Evolutionary conservation across 2,329 filamentous ascomycete species (phyloP), one percentile per base, ranked within the genome.

Genomic region (Fusarium sp.): DNA sequence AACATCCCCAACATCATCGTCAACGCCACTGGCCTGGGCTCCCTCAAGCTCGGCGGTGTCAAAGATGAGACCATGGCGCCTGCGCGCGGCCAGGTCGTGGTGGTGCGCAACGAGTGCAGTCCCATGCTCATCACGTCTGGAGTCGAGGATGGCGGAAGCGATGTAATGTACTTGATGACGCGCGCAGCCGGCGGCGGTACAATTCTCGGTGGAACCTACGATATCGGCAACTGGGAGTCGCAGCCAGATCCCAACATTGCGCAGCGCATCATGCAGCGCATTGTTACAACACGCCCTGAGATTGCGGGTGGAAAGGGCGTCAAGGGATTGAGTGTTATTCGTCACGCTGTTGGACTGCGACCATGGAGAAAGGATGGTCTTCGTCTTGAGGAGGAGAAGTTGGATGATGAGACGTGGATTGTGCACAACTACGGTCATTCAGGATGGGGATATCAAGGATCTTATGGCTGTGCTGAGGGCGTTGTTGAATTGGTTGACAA

Each of bases 341-440:
- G 93, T 19, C 94, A 97, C 76, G 91, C 89, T 6, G 94, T 97
- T 15, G 94, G 94, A 1, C 74, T 97, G 71, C 84, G 94, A 59
- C 94, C 94, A 7, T 87, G 90, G 75, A 83, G 94, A 50, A 84
- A 88, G 56, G 90, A 86, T 2, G 94, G 94, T 0, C 88, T 92
- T 20, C 85, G 94, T 57, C 81, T 97, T 15, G 93, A 96, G 78
- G 89, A 74, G 52, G 79, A 81, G 68, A 72, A 67, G 20, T 51
- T 79, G 28, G 80, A 84, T 49, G 88, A 86, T 8, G 83, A 87
- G 4, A 85, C 77, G 4, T 83, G 85, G 77, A 85, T 94, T n/a
- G 89, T 96, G 53, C 92, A 95, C 76, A 91, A 93, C 72, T 94
- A 94, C 70, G 92, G 91, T 0, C 91, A 94, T 76, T 89, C 88